Percentiles rank a stretch among this genome's conserved stretches.
Conservation (phyloP, 768 basidiomycete species). For the Pleurotus djamor region DNA sequence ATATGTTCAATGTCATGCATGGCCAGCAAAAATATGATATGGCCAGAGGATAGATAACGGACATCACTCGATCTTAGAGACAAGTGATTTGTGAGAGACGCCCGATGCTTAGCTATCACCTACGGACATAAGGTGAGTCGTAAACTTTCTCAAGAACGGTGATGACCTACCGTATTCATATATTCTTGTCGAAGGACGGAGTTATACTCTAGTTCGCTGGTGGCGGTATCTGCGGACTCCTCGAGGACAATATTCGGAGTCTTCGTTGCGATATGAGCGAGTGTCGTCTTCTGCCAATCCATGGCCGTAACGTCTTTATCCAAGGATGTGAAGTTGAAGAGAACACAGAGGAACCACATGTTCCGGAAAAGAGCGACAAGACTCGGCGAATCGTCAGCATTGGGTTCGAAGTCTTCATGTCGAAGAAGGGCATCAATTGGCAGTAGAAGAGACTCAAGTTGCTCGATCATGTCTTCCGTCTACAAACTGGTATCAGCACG, state of each 20-base stretch:
- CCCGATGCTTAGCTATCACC: conserved; percentile 72
- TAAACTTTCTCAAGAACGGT: neutral
- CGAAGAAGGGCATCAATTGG: conserved; percentile 87
- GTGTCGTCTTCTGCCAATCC: conserved; percentile 76
- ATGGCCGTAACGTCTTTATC: conserved; percentile 60
- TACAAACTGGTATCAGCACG: conserved; percentile 20
- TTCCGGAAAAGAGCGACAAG: conserved; percentile 83
- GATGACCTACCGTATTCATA: conserved; percentile 58
- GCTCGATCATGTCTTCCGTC: conserved; percentile 84
- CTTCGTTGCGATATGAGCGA: conserved; percentile 79
- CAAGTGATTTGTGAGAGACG: conserved; percentile 61
- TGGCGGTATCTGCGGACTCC: conserved; percentile 75
- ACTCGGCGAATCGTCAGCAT: conserved; percentile 49
- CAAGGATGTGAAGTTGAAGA: conserved; percentile 74
- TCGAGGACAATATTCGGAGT: conserved; percentile 87
- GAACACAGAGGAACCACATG: conserved; percentile 90
- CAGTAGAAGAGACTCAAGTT: conserved; percentile 83
- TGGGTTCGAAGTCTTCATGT: conserved; percentile 67
- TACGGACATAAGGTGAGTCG: conserved; percentile 22
- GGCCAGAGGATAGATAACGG: conserved; percentile 73
- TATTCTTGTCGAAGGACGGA: conserved; percentile 88
- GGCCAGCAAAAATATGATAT: conserved; percentile 80
- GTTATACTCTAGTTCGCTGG: conserved; percentile 91
- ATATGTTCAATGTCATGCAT: conserved; percentile 89
- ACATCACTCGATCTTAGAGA: conserved; percentile 66